Evolutionary conservation across 2,329 filamentous ascomycete species (phyloP), one percentile per base, ranked within the genome.

Genomic region (Dactylellina leptospora): DNA sequence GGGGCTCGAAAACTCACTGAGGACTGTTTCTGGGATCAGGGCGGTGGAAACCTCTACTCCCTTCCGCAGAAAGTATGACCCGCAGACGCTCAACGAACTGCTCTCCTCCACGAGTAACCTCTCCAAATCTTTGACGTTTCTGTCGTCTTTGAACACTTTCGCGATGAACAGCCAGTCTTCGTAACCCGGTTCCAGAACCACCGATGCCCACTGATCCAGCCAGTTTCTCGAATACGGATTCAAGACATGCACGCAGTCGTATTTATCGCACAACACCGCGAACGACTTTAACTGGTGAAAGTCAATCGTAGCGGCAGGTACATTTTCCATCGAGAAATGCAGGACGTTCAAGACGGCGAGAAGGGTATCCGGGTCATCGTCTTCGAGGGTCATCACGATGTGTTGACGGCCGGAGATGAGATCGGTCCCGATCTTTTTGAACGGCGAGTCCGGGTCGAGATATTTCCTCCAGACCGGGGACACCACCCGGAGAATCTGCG

Each of bases 101-200:
- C 53, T 53, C 47, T 72, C 59, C 11, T 59, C 45, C 8, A 72
- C 53, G 16, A 72, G n/a, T 53, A 28, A 18, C 11, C 5, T 27
- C 45, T 72, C 68, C 30, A 72, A 13, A 36, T 64, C 59, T 11
- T 55, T 33, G 16, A 64, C 47, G 4, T 44, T 53, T 18, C 68
- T 44, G 9, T 50, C 13, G 44, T 72, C 68, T 20, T 56, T 56
- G 16, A 72, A 72, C 10, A 72, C 59, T 30, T 72, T 72, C 1
- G 68, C 68, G n/a, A 72, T 60, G 25, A 63, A 72, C 45, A 72
- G 13, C 68, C 68, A 72, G 13, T 72, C 68, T 23, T 72, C 68
- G 36, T 64, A 72, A 2, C 68, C 68, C 3, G 68, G 68, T 25
- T 72, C 68, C 5, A 40, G 20, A 1, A 47, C 59, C 10, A 54